Percentiles rank a stretch among this genome's conserved stretches.
Conservation (phyloP, 495 filamentous ascomycete genomes). For the Usnea hakonensis region DNA sequence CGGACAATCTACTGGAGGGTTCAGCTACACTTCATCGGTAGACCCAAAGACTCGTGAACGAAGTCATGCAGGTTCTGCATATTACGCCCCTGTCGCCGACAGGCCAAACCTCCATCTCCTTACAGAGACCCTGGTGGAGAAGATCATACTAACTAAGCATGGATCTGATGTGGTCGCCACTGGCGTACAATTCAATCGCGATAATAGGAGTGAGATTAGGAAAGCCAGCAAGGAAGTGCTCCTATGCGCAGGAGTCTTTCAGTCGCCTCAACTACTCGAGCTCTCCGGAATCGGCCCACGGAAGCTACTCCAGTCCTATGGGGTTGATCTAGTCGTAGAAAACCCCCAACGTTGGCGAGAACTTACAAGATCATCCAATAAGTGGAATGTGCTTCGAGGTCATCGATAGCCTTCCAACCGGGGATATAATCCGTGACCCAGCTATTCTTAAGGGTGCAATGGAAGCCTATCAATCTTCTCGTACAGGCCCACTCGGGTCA, state of each 20-base stretch:
- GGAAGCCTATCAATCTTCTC: slow-evolving; percentile 6
- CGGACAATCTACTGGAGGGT: not conserved
- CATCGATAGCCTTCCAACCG: slow-evolving; percentile 10
- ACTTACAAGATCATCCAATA: slow-evolving; percentile 42
- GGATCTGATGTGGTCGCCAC: slow-evolving; percentile 9
- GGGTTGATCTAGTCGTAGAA: slow-evolving; percentile 36
- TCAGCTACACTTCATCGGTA: not conserved
- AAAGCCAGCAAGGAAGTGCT: slow-evolving; percentile 54
- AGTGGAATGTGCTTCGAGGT: slow-evolving; percentile 16
- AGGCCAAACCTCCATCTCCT: slow-evolving; percentile 40
- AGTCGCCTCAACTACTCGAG: slow-evolving; percentile 57
- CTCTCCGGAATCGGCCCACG: slow-evolving; percentile 55
- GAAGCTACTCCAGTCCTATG: slow-evolving; percentile 37
- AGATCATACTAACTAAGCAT: slow-evolving; percentile 32
- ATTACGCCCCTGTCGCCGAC: not conserved
- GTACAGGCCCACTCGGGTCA: slow-evolving; percentile 14
- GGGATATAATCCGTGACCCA: slow-evolving; percentile 8
- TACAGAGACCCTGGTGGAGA: slow-evolving; percentile 39
- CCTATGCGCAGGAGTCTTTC: slow-evolving; percentile 51
- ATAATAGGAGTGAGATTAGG: slow-evolving; percentile 21
- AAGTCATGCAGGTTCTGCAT: not conserved
- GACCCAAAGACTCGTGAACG: not conserved
- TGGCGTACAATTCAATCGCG: slow-evolving; percentile 10
- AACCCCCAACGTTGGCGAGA: slow-evolving; percentile 42
- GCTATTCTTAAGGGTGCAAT: not conserved